Evolutionary conservation across 768 basidiomycete species (phyloP).

Genomic region (Antrodiella citrinella): DNA sequence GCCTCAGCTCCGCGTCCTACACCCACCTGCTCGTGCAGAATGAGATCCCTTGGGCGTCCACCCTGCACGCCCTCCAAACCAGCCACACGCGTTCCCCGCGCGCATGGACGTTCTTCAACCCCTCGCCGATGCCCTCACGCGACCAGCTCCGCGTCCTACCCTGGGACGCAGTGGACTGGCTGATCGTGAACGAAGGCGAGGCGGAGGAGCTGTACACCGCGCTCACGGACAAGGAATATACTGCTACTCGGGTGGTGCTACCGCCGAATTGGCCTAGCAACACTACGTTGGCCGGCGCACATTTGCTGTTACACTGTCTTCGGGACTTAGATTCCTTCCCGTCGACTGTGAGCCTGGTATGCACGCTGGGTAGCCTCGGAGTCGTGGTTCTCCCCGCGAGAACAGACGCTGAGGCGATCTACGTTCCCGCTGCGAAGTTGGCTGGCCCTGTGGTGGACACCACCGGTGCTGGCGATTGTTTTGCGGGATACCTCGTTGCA

Average conservation of each 20-base stretch:
- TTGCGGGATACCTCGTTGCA: conserved; percentile 51
- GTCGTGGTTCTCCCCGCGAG: conserved; percentile 37
- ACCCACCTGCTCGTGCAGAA: conserved; percentile 54
- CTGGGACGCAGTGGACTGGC: conserved; percentile 45
- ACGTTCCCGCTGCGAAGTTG: conserved; percentile 41
- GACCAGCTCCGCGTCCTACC: conserved; percentile 36
- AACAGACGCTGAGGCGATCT: conserved; percentile 18
- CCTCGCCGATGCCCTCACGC: conserved; percentile 43
- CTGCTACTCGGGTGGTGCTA: neutral
- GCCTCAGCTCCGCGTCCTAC: conserved; percentile 21
- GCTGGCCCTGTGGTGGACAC: conserved; percentile 36
- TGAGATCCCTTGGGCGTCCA: conserved; percentile 41
- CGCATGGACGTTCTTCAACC: conserved; percentile 40
- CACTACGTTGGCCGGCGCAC: conserved; percentile 13
- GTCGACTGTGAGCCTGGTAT: conserved; percentile 39
- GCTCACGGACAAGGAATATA: neutral
- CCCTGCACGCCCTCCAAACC: conserved; percentile 26
- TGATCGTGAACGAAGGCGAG: conserved; percentile 50
- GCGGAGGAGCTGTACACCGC: conserved; percentile 20
- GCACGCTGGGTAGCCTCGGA: conserved; percentile 47
- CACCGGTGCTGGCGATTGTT: conserved; percentile 60
- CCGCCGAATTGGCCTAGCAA: conserved; percentile 5
- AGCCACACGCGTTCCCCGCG: conserved; percentile 6
- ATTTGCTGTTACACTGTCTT: conserved; percentile 15
- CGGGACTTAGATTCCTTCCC: conserved; percentile 17